Base-by-base conservation (phyloP, 148 eudicot genomes). In the Salicornia ramosissima region DNA sequence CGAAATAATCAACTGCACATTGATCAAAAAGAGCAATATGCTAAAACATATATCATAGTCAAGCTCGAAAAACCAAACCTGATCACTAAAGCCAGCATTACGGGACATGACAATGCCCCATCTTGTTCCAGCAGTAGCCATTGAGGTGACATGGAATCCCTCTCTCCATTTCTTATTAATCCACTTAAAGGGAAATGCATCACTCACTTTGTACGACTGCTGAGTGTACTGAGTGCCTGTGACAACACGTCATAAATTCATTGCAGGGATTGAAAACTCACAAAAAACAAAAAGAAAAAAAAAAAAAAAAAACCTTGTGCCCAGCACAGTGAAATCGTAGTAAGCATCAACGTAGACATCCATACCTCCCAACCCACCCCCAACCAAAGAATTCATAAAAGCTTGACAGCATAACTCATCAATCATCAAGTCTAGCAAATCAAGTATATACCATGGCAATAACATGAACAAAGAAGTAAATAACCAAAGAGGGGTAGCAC, bases 61-160 rank as follows among this genome's bases (percentile, higher is more conserved):
- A 19, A 47, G 51, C 15, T 59, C 33, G 13, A 67, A 64, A 63
- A 64, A 74, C 12, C 14, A 42, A 73, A 90, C 97, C 91, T 91
- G 97, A 50, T 88, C 89, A 69, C 88, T 82, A 77, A 77, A 88
- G 65, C 97, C 97, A 82, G 97, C 79, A 82, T 91, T 91, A 36
- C 94, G 88, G 46, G 97, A 91, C 97, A 91, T 91, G 75, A 91
- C 97, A 60, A 91, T 87, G 76, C 88, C 97, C 97, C 97, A 91
- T 77, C 97, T 84, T 68, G 80, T 65, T 71, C 97, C 97, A 75
- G 97, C 94, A 74, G 94, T 91, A 55, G 94, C 94, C 97, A 91
- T 88, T 71, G 97, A 91, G 57, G 97, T 91, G 72, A 91, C 97
- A 69, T 88, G 91, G 57, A 88, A 91, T 43, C 97, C 97, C 81